Evolutionary conservation across 805 yeast species (phyloP), one percentile per base, ranked within the genome.

Genomic region (Metahyphopichia silvanorum): DNA sequence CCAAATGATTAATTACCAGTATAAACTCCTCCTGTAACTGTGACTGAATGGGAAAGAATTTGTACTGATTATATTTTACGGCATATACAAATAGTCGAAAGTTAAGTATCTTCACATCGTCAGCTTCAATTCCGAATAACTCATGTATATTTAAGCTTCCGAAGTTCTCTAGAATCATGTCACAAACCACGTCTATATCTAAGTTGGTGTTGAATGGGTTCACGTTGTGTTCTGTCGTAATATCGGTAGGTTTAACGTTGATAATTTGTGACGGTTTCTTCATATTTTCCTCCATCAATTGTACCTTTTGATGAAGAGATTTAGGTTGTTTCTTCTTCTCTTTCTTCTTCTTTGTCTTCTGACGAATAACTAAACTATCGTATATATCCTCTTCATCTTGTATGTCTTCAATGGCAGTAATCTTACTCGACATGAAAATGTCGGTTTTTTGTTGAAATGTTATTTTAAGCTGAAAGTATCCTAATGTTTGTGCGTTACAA

Each of bases 371-470:
- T 16, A 46, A 34, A 31, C 38, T n/a, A 15, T 38, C 39, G 16
- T 44, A 42, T 4, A 42, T 44, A 25, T 44, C 49, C 8, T 38
- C 47, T 11, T 42, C 43, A 20, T 36, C 43, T 9, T 42, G 46
- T 11, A 34, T 32, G 16, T 37, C 38, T 4, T 12, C 15, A 15
- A 25, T 25, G n/a, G n/a, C n/a, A n/a, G n/a, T n/a, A n/a, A n/a
- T n/a, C n/a, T n/a, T n/a, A n/a, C n/a, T n/a, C n/a, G n/a, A n/a
- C n/a, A n/a, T n/a, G n/a, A n/a, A n/a, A n/a, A n/a, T n/a, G n/a
- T n/a, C n/a, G n/a, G n/a, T n/a, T n/a, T n/a, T n/a, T n/a, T n/a
- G n/a, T n/a, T n/a, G n/a, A n/a, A n/a, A n/a, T n/a, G n/a, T n/a
- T n/a, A n/a, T n/a, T n/a, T n/a, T n/a, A n/a, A n/a, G n/a, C n/a